Base-by-base conservation (phyloP, 176 grass and related monocot genomes). In the Cenchrus fungigraminus region DNA sequence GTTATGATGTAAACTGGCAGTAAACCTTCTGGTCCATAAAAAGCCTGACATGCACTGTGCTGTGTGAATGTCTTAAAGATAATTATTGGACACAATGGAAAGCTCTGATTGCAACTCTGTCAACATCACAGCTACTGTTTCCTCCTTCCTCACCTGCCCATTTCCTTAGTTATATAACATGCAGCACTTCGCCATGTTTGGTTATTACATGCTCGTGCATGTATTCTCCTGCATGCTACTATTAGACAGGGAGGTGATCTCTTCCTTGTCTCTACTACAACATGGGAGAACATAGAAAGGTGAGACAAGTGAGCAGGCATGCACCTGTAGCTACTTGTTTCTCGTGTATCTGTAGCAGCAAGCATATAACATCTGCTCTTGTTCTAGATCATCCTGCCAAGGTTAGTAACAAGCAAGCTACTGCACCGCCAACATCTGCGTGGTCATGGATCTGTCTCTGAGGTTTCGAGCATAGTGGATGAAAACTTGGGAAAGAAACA, bases 301-400 rank as follows among this genome's bases (percentile, higher is more conserved):
- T 89, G 75, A 89, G 86, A 92, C 82, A 86, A 79, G 87, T 82
- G 55, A 89, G 61, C 45, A 55, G 6, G 45, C 55, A 83, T 82
- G 79, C 59, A 84, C 77, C 67, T 76, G 42, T 53, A 61, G 32
- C 60, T 89, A 44, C 28, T 78, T n/a, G 14, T 87, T 79, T 79
- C 53, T 82, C 46, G 9, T 62, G 14, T 60, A 57, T 83, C 70
- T 56, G 43, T 77, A 53, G 28, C 60, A 77, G 65, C 37, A 58
- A 87, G 79, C 43, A 73, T 71, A 74, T 78, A 70, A 78, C 75
- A 53, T 65, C 2, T 57, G 46, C 64, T 92, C 19, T 88, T 91
- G 29, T 82, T 90, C 83, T 82, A 99, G 97, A 86, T 94, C 53
- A 86, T 87, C 63, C 86, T 89, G 86, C 90, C 91, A 49, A 86